Evolutionary conservation across 768 basidiomycete species (phyloP), one percentile per base, ranked within the genome.

Genomic region (Tephrocybe sp.): DNA sequence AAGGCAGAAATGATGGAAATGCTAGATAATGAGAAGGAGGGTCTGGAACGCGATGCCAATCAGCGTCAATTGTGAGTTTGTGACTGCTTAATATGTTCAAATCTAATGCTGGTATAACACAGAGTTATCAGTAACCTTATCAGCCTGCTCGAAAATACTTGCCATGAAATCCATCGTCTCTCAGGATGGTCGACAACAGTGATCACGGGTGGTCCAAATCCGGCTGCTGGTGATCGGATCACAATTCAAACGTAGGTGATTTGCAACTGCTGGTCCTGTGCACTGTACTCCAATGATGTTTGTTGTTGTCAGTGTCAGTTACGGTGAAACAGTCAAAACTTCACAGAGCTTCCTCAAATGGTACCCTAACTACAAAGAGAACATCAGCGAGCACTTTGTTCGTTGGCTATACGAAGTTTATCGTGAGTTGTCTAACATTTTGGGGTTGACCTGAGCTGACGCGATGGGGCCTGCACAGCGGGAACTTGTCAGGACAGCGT

Each of bases 1-100:
- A 43, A 43, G 42, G 42, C 42, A 18, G 27, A 43, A n/a, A 43
- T 43, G 42, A n/a, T 43, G 24, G 23, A 3, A 18, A 16, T 43
- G 29, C 6, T 43, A 15, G 42, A 29, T 29, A 31, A 6, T 4
- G 21, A 18, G n/a, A 43, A 43, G 19, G 42, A 43, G 22, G 42
- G 42, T 27, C 22, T 43, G 9, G 42, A 43, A 10, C 27, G 27
- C 27, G 15, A 10, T 9, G n/a, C 42, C 2, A 27, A 43, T 8
- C 42, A 43, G 18, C n/a, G 27, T 3, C 19, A 29, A 16, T 21
- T 31, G 40, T 48, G 25, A 25, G 40, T 21, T 29, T 29, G n/a
- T n/a, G n/a, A n/a, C n/a, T 11, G 11, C 11, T 29, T 29, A 29
- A 5, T 5, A 29, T 29, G 5, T 11, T 29, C 27, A 29, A 5